These are phyloP conservation scores for Fomitopsis pinicola DNA, from an alignment of 1,284 basidiomycete species.

Conservation along the genomic window DNA sequence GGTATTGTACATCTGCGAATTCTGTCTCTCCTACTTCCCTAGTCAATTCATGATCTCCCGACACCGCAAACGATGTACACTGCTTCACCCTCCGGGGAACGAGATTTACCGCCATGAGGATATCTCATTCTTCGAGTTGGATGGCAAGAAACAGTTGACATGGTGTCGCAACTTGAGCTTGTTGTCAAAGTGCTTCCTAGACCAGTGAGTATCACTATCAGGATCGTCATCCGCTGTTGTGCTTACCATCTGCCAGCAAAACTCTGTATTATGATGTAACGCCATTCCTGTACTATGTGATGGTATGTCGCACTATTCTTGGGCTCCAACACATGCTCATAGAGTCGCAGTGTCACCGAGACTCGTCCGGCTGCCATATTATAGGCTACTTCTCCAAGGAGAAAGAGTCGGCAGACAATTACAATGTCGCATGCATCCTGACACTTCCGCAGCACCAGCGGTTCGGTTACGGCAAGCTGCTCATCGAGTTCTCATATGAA, in stretches of 20 bases:
- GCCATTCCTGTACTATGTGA: conserved; percentile 99
- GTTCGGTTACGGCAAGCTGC: conserved; percentile 89
- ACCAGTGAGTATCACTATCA: conserved; percentile 59
- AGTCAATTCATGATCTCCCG: conserved; percentile 85
- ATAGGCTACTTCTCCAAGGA: conserved; percentile 99
- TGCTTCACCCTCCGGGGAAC: conserved; percentile 97
- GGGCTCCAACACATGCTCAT: conserved; percentile 3
- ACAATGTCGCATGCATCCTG: conserved; percentile 98
- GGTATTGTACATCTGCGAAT: conserved; percentile 96
- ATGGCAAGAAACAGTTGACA: conserved; percentile 92
- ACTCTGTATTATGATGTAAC: conserved; percentile 99
- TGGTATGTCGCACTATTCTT: conserved; percentile 50
- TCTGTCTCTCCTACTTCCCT: conserved; percentile 90
- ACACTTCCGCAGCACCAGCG: conserved; percentile 98
- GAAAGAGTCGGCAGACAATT: conserved; percentile 96
- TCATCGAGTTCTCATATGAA: conserved; percentile 99
- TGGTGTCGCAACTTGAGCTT: conserved; percentile 98
- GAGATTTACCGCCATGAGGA: conserved; percentile 98
- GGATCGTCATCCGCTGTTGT: conserved; percentile 1
- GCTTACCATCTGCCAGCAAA: conserved; percentile 60
- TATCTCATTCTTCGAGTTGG: conserved; percentile 97
- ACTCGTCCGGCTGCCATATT: conserved; percentile 89
- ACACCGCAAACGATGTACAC: conserved; percentile 88
- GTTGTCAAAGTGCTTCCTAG: conserved; percentile 96
- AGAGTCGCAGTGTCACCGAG: conserved; percentile 65